Conservation (phyloP, 73 alveolate species). For the Blepharisma stoltei region DNA sequence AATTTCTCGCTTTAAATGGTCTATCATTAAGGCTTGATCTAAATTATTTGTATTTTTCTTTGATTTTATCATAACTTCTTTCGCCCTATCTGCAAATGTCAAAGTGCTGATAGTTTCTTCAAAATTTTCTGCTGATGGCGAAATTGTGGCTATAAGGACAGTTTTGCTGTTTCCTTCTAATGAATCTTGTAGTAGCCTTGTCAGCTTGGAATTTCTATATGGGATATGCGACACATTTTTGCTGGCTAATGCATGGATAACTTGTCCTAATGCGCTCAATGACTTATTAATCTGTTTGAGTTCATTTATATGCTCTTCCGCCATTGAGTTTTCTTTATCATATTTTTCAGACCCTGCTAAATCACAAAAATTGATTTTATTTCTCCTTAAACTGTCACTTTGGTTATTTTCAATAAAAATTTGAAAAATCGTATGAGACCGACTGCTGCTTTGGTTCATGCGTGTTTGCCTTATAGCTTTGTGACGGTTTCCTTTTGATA, state of each 20-base stretch:
- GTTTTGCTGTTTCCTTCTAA: slow-evolving; percentile 87
- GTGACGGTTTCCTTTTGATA: slow-evolving; percentile 62
- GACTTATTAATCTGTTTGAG: slow-evolving; percentile 80
- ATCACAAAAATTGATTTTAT: slow-evolving; percentile 82
- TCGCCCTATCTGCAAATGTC: slow-evolving; percentile 87
- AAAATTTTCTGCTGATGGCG: slow-evolving; percentile 64
- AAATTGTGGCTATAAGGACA: slow-evolving; percentile 82
- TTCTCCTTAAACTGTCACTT: slow-evolving; percentile 37
- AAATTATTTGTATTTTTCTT: slow-evolving; percentile 58
- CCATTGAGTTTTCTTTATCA: slow-evolving; percentile 71
- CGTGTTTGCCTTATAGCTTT: slow-evolving; percentile 72
- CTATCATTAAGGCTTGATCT: slow-evolving; percentile 47
- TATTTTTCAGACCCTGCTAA: slow-evolving; percentile 92
- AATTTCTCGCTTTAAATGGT: slow-evolving; percentile 60
- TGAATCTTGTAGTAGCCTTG: slow-evolving; percentile 86
- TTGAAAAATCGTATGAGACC: slow-evolving; percentile 75
- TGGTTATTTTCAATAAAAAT: slow-evolving; percentile 45
- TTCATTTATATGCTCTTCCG: slow-evolving; percentile 68
- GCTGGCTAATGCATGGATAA: slow-evolving; percentile 79
- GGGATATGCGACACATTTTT: slow-evolving; percentile 76
- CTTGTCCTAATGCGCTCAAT: slow-evolving; percentile 81
- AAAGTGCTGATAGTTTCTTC: slow-evolving; percentile 90
- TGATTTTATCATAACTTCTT: slow-evolving; percentile 47
- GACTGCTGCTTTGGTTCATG: slow-evolving; percentile 69
- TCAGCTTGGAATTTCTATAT: slow-evolving; percentile 85